Evolutionary conservation across 352 stramenopile genomes (phyloP).

Genomic region (Blastocystis sp.): DNA sequence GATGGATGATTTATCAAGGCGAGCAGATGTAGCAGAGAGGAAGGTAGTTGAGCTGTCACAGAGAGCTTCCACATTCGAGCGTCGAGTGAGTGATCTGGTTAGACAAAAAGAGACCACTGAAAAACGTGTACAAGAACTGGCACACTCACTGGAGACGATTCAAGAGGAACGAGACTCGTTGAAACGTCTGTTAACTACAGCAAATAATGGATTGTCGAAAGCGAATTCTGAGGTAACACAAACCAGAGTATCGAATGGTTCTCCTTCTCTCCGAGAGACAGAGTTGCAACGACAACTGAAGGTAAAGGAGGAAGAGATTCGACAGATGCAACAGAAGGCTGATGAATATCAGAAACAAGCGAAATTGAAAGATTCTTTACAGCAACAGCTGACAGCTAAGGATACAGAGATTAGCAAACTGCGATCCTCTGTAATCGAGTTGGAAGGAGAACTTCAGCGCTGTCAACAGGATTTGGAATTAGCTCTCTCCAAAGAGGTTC

Average conservation of each 20-base stretch:
- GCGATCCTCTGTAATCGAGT: background rate
- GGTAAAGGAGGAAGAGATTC: background rate
- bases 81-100: background rate
- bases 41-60: constrained; percentile 39
- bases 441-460: background rate
- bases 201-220: background rate
- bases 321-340: background rate
- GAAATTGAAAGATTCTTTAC: background rate
- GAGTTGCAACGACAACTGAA: too few relatives aligned
- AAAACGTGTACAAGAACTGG: constrained; percentile 16
- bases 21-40: background rate
- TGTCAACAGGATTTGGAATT: background rate
- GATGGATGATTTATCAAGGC: background rate
- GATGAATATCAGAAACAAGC: background rate
- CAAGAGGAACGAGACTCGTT: background rate
- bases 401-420: constrained; percentile 8
- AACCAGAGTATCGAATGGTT: background rate
- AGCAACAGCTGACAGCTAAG: constrained; percentile 17
- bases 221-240: background rate
- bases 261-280: background rate
- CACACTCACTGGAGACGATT: background rate
- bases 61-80: background rate
- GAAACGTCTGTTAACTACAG: background rate
- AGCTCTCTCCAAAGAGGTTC: background rate
- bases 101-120: background rate